phyloP scores from a whole-genome alignment of 306 rosid species.

The Prunus dulcis region DNA sequence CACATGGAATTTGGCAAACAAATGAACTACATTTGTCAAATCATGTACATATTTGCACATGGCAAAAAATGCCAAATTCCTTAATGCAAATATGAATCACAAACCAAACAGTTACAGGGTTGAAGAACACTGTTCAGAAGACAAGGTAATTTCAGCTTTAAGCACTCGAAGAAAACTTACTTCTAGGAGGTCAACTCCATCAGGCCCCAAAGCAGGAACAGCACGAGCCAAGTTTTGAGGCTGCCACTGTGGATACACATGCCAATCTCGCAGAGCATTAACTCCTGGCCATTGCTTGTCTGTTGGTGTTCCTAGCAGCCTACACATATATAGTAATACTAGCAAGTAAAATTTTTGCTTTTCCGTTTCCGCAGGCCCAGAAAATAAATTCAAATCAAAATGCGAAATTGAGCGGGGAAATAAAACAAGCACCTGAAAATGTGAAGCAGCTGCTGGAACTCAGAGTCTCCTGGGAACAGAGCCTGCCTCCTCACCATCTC shows the following conservation, averaged over 20 bases:
- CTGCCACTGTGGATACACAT: conserved; percentile 87
- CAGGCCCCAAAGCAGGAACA: conserved; percentile 71
- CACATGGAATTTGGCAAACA: neutral
- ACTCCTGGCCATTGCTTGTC: conserved; percentile 94
- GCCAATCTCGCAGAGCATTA: conserved; percentile 83
- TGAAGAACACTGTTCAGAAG: neutral
- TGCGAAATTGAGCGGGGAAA: neutral
- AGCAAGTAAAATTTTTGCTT: neutral
- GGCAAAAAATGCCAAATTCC: neutral
- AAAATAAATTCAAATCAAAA: neutral
- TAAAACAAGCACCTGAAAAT: conserved; percentile 59
- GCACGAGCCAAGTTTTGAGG: conserved; percentile 66
- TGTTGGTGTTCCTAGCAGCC: conserved; percentile 85
- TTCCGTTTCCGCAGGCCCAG: neutral
- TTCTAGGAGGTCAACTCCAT: conserved; percentile 80
- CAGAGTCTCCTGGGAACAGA: conserved; percentile 89
- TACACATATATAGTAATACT: conserved; percentile 1
- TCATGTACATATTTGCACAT: neutral
- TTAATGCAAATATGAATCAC: neutral
- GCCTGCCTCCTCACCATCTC: conserved; percentile 94
- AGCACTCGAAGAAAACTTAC: conserved; percentile 31
- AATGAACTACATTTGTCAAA: neutral
- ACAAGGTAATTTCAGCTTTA: neutral
- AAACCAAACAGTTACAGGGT: neutral
- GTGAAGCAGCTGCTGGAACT: conserved; percentile 85